Percentiles rank a stretch among this genome's conserved stretches.
Evolutionary conservation across 2,329 filamentous ascomycete genomes (phyloP).

Genomic region (Colletotrichum sansevieriae): DNA sequence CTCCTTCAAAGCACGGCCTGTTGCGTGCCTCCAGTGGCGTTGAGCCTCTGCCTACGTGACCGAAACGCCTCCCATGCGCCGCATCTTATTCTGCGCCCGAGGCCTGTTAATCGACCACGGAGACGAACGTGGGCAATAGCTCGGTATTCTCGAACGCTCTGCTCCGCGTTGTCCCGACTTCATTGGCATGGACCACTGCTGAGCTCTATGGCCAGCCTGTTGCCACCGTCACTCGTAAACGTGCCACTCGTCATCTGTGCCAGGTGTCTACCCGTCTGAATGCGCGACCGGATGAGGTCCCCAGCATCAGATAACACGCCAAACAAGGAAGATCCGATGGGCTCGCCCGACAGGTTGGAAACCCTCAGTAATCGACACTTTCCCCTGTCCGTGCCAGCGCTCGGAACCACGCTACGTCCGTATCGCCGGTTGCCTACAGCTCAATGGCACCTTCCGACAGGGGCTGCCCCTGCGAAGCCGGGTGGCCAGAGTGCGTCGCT

Average conservation of each 20-base stretch:
- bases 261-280: conserved; percentile 13
- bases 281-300: conserved; percentile 19
- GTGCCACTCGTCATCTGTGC: not conserved
- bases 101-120: conserved; percentile 10
- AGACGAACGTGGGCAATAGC: no score
- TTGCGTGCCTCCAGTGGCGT: conserved; percentile 33
- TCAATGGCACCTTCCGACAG: conserved; percentile 31
- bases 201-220: no score
- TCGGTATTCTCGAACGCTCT: not conserved
- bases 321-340: conserved; percentile 26
- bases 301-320: conserved; percentile 1
- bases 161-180: not conserved
- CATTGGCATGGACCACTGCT: no score
- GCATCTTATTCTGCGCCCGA: conserved; percentile 42
- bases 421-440: conserved; percentile 38
- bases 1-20: conserved; percentile 29
- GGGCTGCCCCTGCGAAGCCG: conserved; percentile 15
- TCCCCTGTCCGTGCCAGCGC: conserved; percentile 37
- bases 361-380: conserved; percentile 26
- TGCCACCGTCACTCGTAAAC: not conserved
- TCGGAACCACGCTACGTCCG: conserved; percentile 37
- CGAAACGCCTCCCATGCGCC: conserved; percentile 41
- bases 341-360: conserved; percentile 36
- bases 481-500: conserved; percentile 1
- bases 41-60: conserved; percentile 35